These are phyloP conservation scores for Neonectria ditissima DNA, from an alignment of 2,329 filamentous ascomycete genomes.

Conservation along the genomic window DNA sequence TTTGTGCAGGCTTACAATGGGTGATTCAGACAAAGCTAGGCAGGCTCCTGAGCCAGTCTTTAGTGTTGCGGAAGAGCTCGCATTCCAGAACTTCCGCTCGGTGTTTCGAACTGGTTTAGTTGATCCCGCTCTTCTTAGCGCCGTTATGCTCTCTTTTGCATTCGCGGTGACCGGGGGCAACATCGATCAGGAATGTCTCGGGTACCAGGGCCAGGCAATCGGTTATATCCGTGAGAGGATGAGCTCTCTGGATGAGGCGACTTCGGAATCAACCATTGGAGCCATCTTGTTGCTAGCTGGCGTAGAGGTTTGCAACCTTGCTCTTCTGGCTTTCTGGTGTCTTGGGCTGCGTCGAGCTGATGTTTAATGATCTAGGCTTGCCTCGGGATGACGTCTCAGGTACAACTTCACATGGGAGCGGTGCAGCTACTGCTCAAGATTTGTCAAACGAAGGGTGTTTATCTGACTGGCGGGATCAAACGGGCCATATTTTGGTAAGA, in stretches of 20 bases:
- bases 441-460: constrained; percentile 44
- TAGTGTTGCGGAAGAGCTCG: constrained; percentile 51
- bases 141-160: constrained; percentile 54
- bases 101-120: constrained; percentile 50
- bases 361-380: constrained; percentile 47
- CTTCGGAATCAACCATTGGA: constrained; percentile 53
- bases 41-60: constrained; percentile 52
- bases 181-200: constrained; percentile 50
- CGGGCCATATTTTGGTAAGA: constrained; percentile 59
- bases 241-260: constrained; percentile 39
- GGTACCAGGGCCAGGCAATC: constrained; percentile 51
- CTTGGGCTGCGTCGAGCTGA: constrained; percentile 10
- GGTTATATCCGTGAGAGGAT: constrained; percentile 51
- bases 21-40: constrained; percentile 36
- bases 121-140: constrained; percentile 54
- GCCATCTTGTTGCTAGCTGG: constrained; percentile 57
- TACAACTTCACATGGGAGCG: constrained; percentile 57
- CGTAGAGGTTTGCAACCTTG: constrained; percentile 50
- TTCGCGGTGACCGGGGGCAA: constrained; percentile 45
- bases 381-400: constrained; percentile 50
- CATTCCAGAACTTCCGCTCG: constrained; percentile 51
- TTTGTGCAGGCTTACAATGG: fast-evolving
- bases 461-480: constrained; percentile 55
- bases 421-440: constrained; percentile 51
- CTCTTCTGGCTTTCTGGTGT: not conserved